phyloP scores from a whole-genome alignment of 768 basidiomycete genomes.

The Hericium alpestre region DNA sequence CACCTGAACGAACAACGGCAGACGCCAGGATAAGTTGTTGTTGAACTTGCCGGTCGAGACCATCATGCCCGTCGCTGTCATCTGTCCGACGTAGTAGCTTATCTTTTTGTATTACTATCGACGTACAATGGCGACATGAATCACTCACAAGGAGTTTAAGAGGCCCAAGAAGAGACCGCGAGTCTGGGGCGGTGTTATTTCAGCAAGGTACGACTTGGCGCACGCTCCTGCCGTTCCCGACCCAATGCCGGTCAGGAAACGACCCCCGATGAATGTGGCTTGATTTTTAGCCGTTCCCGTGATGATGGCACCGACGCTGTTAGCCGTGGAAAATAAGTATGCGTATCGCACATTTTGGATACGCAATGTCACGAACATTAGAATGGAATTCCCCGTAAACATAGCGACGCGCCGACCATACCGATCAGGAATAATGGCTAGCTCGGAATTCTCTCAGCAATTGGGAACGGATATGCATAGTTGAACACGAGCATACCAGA shows the following conservation, averaged over 20 bases:
- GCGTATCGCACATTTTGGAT: not conserved
- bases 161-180: slow-evolving; percentile 42
- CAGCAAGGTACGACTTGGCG: slow-evolving; percentile 42
- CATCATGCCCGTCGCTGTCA: slow-evolving; percentile 46
- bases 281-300: slow-evolving; percentile 37
- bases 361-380: slow-evolving; percentile 26
- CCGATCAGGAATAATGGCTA: slow-evolving; percentile 36
- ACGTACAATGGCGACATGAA: not conserved
- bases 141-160: slow-evolving; percentile 38
- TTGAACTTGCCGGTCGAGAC: slow-evolving; percentile 35
- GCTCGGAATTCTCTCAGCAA: not conserved
- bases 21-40: slow-evolving; percentile 36
- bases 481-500: slow-evolving; percentile 22
- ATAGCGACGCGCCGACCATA: slow-evolving; percentile 41
- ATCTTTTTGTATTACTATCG: not conserved
- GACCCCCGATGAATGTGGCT: slow-evolving; percentile 33
- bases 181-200: slow-evolving; percentile 36
- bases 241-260: slow-evolving; percentile 41
- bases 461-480: not conserved
- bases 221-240: slow-evolving; percentile 34
- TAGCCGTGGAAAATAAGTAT: not conserved
- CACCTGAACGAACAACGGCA: slow-evolving; percentile 41
- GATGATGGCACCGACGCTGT: slow-evolving; percentile 35
- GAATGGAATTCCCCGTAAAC: slow-evolving; percentile 35
- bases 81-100: slow-evolving; percentile 44